Percentiles rank a stretch among this genome's conserved stretches.
Conservation (phyloP, 805 yeast species). For the Starmerella stellata region DNA sequence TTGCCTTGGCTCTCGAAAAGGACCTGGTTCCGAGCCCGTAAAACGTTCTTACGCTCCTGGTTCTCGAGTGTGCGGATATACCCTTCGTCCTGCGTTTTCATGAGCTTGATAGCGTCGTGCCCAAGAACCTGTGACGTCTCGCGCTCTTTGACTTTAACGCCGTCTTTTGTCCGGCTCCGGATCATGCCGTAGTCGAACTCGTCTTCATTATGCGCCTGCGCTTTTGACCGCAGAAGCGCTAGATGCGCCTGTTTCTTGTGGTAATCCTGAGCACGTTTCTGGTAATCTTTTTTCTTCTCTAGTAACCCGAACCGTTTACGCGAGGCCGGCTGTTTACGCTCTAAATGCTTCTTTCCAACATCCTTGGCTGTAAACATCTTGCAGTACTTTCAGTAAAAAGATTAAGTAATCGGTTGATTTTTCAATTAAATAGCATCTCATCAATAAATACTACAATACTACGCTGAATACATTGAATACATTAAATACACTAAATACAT, state of each 20-base stretch:
- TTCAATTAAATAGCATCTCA: no score
- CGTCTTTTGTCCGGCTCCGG: conserved; percentile 47
- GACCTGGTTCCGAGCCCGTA: conserved; percentile 29
- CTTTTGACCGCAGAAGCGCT: conserved; percentile 56
- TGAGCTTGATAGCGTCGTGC: conserved; percentile 58
- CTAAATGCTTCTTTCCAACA: conserved; percentile 86
- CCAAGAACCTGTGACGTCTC: conserved; percentile 29
- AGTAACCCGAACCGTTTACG: conserved; percentile 65
- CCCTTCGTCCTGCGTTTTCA: conserved; percentile 81
- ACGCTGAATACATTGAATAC: neutral
- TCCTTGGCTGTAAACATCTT: conserved; percentile 35
- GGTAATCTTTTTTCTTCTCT: conserved; percentile 82
- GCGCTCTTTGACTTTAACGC: conserved; percentile 45
- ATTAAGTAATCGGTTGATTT: no score
- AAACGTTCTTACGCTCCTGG: conserved; percentile 48
- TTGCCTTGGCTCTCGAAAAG: conserved; percentile 36
- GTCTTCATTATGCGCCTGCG: conserved; percentile 66
- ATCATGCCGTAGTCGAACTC: conserved; percentile 94
- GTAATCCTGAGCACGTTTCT: conserved; percentile 45
- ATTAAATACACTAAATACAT: no score
- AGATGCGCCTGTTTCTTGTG: conserved; percentile 43
- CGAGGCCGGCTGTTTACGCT: conserved; percentile 68
- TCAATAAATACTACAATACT: neutral
- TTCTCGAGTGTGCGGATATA: conserved; percentile 63
- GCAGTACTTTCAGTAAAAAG: no score